Evolutionary conservation across 441 rosid genomes (phyloP).

Genomic region (Cnidoscolus chayamansa): DNA sequence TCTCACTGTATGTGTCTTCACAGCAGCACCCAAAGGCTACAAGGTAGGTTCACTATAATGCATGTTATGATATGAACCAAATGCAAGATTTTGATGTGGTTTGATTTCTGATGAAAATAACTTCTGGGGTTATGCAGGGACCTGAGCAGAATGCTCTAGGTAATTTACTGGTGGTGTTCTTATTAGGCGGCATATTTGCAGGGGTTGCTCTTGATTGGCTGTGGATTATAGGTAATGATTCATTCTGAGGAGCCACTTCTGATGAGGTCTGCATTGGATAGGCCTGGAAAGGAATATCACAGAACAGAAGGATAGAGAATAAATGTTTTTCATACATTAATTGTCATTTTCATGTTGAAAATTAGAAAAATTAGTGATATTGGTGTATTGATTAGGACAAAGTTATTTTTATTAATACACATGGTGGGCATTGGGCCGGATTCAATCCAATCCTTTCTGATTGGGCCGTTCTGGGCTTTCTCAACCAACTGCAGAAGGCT

Average conservation of each 20-base stretch:
- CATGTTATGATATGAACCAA: background rate
- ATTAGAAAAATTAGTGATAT: too few relatives aligned
- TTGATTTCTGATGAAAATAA: background rate
- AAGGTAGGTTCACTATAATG: conserved; percentile 41
- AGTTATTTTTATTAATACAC: too few relatives aligned
- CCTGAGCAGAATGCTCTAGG: conserved; percentile 90
- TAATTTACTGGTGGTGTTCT: conserved; percentile 64
- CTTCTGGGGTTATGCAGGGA: conserved; percentile 43
- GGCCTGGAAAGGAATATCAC: too few relatives aligned
- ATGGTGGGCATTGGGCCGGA: too few relatives aligned
- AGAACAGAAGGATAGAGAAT: too few relatives aligned
- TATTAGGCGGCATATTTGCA: conserved; percentile 56
- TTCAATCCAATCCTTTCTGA: too few relatives aligned
- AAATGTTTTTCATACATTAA: too few relatives aligned
- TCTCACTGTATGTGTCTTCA: conserved; percentile 73
- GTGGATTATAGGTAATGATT: conserved; percentile 80
- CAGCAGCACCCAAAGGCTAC: conserved; percentile 77
- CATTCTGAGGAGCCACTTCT: conserved; percentile 28
- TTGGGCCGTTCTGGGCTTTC: too few relatives aligned
- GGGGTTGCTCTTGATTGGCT: conserved; percentile 82
- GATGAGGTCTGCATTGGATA: too few relatives aligned
- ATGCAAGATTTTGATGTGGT: background rate
- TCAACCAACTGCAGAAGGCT: too few relatives aligned
- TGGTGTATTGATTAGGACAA: too few relatives aligned
- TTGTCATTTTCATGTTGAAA: too few relatives aligned